phyloP scores from a whole-genome alignment of 768 basidiomycete genomes.

The Coprinellus micaceus region DNA sequence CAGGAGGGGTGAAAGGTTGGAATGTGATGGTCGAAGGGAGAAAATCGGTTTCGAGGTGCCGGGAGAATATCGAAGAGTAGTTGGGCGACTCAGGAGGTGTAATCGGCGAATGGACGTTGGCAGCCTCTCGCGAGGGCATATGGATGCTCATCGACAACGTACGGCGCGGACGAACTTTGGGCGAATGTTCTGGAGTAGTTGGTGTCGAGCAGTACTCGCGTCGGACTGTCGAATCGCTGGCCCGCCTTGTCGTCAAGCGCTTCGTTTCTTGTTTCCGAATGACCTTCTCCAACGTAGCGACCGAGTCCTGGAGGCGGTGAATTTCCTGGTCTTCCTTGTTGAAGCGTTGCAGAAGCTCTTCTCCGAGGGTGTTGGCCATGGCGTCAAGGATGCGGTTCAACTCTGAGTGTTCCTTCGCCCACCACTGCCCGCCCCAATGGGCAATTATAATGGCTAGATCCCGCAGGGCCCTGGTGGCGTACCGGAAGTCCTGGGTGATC shows the following conservation, averaged over 20 bases:
- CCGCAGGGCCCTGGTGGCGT: constrained; percentile 32
- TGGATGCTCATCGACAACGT: constrained; percentile 18
- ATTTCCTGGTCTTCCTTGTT: constrained; percentile 35
- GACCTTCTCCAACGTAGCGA: constrained; percentile 38
- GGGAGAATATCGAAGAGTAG: constrained; percentile 19
- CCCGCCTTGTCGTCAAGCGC: neutral
- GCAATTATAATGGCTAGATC: constrained; percentile 49
- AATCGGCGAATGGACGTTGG: constrained; percentile 28
- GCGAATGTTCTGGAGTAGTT: constrained; percentile 5
- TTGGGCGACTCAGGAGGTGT: constrained; percentile 33
- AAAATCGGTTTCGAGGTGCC: neutral
- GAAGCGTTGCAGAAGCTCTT: constrained; percentile 46
- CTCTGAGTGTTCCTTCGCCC: constrained; percentile 63
- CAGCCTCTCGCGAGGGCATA: constrained; percentile 17
- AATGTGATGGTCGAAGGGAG: constrained; percentile 4
- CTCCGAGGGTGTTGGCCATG: constrained; percentile 58
- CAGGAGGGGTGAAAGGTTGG: constrained; percentile 9
- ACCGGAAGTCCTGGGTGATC: constrained; percentile 35
- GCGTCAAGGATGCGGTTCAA: constrained; percentile 55
- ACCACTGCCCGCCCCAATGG: constrained; percentile 67
- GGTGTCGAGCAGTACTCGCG: constrained; percentile 6
- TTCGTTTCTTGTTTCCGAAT: constrained; percentile 14
- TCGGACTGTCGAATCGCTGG: neutral
- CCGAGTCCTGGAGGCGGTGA: constrained; percentile 43
- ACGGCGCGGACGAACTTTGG: constrained; percentile 4